Evolutionary conservation across 2,329 filamentous ascomycete genomes (phyloP), one percentile per base, ranked within the genome.

Genomic region (Pestalotiopsis fici): DNA sequence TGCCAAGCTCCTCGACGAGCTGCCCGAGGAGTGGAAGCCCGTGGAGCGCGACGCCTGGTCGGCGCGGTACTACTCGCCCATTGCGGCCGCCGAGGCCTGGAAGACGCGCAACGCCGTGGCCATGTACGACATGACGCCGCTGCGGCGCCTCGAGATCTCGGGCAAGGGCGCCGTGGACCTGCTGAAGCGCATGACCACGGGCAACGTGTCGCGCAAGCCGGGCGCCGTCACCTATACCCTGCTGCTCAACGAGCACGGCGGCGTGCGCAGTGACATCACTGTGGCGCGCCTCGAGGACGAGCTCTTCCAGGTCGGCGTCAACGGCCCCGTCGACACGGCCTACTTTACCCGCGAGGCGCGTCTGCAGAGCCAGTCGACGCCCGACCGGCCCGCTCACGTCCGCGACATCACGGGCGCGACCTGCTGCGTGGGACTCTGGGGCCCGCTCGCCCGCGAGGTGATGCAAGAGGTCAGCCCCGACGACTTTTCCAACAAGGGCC

Each of bases 401-500:
- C 83, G 84, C 37, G 88, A 91, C 55, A 81, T 90, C 57, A 91
- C 88, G 0, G 85, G 86, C 1, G 84, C 82, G 3, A 89, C 87
- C 0, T 90, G 88, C 72, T 86, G 85, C 67, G 81, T 91, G 23
- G 88, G 88, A 0, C 84, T 91, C 18, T 91, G 88, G 87, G 88
- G 88, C 0, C 89, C 89, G 57, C 81, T 79, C 12, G 80, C 88
- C 0, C 78, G 81, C 3, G 83, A 88, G 2, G 83, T 90, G 0
- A 81, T 90, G 47, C 72, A 74, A 0, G 75, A 86, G 67, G 84
- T 78, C 70, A 70, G 75, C 39, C 31, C n/a, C 0, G 83, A 85
- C 37, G 83, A 87, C 72, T 82, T 86, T 65, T 77, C 77, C 5
- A 78, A 82, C 66, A 78, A 78, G 25, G 83, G 78, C 0, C 77